Percentiles rank a stretch among this genome's conserved stretches.
Conservation (phyloP, 768 basidiomycete species). For the Psilocybe subaeruginosa region DNA sequence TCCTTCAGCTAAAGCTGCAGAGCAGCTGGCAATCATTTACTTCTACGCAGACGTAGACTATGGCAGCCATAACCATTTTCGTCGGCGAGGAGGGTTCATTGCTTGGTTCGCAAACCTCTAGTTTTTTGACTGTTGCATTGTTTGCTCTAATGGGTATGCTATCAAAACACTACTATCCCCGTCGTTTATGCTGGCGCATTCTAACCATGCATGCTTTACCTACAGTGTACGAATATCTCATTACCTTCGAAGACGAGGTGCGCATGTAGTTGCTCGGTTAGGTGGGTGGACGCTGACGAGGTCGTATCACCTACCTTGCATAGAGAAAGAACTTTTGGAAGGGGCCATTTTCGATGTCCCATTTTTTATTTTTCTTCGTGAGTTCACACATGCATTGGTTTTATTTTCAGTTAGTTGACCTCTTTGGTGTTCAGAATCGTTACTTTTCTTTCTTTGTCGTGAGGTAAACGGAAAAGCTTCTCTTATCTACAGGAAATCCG, state of each 20-base stretch:
- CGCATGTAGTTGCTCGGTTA: not conserved
- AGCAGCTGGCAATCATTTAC: too few relatives aligned
- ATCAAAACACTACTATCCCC: not conserved
- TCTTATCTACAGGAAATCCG: not conserved
- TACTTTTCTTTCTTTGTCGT: constrained; percentile 18
- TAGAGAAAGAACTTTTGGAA: constrained; percentile 45
- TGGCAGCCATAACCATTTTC: not conserved
- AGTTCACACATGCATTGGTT: constrained; percentile 8
- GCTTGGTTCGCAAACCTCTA: not conserved
- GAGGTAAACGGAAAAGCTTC: constrained; percentile 4
- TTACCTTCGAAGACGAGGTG: constrained; percentile 44
- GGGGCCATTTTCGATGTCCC: constrained; percentile 36
- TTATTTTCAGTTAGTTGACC: not conserved
- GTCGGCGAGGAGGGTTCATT: not conserved
- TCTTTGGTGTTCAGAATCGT: constrained; percentile 13
- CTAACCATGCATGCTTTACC: not conserved
- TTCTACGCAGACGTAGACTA: not conserved
- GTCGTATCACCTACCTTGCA: not conserved
- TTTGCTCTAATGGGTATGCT: constrained; percentile 17
- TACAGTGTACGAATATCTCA: constrained; percentile 33
- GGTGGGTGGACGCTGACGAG: not conserved
- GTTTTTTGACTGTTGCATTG: not conserved
- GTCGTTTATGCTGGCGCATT: not conserved
- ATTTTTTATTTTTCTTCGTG: constrained; percentile 40
- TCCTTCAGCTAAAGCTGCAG: too few relatives aligned